These are phyloP conservation scores for Komagataella populi DNA, from an alignment of 805 yeast species.

Conservation along the genomic window DNA sequence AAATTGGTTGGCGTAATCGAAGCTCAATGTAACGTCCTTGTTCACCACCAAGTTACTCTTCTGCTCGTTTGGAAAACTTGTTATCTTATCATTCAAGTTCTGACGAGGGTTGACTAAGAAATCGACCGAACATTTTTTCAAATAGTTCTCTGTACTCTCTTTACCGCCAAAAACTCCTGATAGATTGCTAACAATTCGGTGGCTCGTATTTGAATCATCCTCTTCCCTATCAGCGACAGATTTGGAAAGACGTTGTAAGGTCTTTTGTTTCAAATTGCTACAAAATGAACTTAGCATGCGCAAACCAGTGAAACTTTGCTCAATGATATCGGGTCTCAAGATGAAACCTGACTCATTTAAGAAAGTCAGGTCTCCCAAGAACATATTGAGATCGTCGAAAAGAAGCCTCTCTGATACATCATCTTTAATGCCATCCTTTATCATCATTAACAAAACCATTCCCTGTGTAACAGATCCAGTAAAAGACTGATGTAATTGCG, in stretches of 20 bases:
- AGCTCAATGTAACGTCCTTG: background rate
- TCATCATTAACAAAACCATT: background rate
- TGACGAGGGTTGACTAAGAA: background rate
- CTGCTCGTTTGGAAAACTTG: background rate
- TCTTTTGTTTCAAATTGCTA: background rate
- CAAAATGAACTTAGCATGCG: background rate
- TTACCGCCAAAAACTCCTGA: background rate
- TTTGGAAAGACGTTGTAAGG: background rate
- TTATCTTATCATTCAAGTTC: background rate
- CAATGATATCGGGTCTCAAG: constrained; percentile 39
- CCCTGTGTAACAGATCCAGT: background rate
- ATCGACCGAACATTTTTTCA: background rate
- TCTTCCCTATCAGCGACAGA: background rate
- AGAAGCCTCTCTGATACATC: background rate
- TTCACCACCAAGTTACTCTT: background rate
- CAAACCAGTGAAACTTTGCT: background rate
- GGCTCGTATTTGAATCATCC: background rate
- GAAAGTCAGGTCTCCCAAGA: background rate
- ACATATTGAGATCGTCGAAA: background rate
- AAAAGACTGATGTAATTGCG: background rate
- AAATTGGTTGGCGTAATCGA: background rate
- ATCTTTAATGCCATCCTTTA: background rate
- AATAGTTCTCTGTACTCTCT: background rate
- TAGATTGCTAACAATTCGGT: background rate
- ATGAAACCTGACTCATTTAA: constrained; percentile 23